A percentile compares a stretch with the other conserved stretches of the same genome.
Conservation (phyloP, 2,329 filamentous ascomycete genomes). For the Fusarium keratoplasticum region DNA sequence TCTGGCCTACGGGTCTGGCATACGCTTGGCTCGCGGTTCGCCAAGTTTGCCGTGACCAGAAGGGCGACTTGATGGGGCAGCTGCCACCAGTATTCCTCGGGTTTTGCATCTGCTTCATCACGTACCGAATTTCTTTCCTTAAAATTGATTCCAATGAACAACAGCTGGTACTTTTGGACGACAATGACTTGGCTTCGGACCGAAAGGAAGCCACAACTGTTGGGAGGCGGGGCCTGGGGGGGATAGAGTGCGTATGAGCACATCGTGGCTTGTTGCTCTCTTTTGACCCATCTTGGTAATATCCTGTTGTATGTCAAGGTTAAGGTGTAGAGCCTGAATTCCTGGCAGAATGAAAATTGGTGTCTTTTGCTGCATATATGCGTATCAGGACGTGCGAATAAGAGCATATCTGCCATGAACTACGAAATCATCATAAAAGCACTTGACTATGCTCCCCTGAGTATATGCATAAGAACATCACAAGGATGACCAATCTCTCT, state of each 20-base stretch:
- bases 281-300: neutral
- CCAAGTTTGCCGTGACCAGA: neutral
- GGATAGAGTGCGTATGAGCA: neutral
- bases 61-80: neutral
- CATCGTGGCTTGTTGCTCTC: neutral
- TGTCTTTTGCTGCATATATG: neutral
- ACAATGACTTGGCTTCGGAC: neutral
- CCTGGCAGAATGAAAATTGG: neutral
- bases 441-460: neutral
- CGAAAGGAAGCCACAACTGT: neutral
- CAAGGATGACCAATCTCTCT: neutral
- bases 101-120: neutral
- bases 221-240: neutral
- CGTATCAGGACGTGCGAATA: neutral
- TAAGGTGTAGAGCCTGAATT: neutral
- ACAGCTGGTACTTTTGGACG: neutral
- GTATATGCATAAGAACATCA: neutral
- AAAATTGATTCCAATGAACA: neutral
- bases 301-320: neutral
- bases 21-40: neutral
- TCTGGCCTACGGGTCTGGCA: neutral
- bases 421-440: neutral
- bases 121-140: neutral
- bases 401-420: no score
- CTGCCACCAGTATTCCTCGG: neutral